Conservation (phyloP, 495 filamentous ascomycete species). For the Penicillium coprophilum region DNA sequence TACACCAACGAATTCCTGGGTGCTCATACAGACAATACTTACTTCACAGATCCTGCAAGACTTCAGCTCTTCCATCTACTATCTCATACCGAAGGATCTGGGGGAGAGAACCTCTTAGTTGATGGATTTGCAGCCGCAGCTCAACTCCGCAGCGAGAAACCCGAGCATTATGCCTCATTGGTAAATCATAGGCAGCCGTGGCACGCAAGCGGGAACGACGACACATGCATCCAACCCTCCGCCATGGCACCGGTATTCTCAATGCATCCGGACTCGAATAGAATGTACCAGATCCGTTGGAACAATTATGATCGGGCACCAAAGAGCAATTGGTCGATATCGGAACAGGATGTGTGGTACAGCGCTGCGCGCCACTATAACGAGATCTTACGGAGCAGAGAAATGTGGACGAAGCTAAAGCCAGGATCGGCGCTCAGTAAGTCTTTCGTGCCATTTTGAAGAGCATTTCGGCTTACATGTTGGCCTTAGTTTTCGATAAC, state of each 20-base stretch:
- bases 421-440: slow-evolving; percentile 77
- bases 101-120: slow-evolving; percentile 74
- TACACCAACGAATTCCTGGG: slow-evolving; percentile 77
- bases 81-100: slow-evolving; percentile 63
- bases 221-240: slow-evolving; percentile 71
- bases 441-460: slow-evolving; percentile 21
- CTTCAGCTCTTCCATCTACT: slow-evolving; percentile 89
- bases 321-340: slow-evolving; percentile 39
- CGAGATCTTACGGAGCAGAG: slow-evolving; percentile 53
- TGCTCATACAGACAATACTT: slow-evolving; percentile 89
- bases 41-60: slow-evolving; percentile 86
- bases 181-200: slow-evolving; percentile 54
- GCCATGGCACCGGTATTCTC: slow-evolving; percentile 63
- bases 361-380: slow-evolving; percentile 67
- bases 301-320: slow-evolving; percentile 84
- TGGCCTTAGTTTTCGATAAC: slow-evolving; percentile 77
- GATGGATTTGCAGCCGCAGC: slow-evolving; percentile 77
- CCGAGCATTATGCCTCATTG: slow-evolving; percentile 53
- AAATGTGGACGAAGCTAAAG: slow-evolving; percentile 74
- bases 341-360: slow-evolving; percentile 65
- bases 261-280: slow-evolving; percentile 31
- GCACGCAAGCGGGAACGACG: slow-evolving; percentile 84
- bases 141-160: slow-evolving; percentile 49
- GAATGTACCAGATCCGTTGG: slow-evolving; percentile 75
- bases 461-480: slow-evolving; percentile 5